Evolutionary conservation across 257 asterid species (phyloP), one percentile per base, ranked within the genome.

Genomic region (Galeopsis tetrahit): DNA sequence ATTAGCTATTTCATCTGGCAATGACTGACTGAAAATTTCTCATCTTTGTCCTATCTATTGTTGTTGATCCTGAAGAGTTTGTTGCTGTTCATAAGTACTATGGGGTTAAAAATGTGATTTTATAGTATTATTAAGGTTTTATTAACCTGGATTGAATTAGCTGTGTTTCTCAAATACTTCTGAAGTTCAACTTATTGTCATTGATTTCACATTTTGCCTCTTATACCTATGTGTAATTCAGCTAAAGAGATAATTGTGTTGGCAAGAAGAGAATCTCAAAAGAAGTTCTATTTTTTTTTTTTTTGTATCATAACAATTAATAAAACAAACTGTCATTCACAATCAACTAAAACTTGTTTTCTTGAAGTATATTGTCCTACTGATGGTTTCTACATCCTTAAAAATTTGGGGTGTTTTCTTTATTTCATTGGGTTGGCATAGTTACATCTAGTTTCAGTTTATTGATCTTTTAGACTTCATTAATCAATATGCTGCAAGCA

Each of bases 381-480:
- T 31, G 75, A 58, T 57, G 68, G 10, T 42, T 32, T n/a, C 43
- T 43, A 31, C 10, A 2, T 42, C 64, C 53, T 70, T 6, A 6
- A 15, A 70, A 59, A 32, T 2, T 13, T 42, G 44, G 39, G 7
- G 52, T 46, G 17, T 46, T 11, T 46, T 46, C 9, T 28, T 28
- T 48, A 10, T 70, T 58, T 32, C 46, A 60, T 59, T 10, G 15
- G 38, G 61, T 44, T 71, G 31, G 38, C 49, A 59, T 40, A 32
- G 44, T 31, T 66, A 15, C 11, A 65, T 52, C 33, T 40, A 33
- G 53, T 44, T 34, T 74, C 32, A 32, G 68, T 63, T 51, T 15
- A 21, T n/a, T 49, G 56, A 49, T 3, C 28, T 49, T 13, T 14
- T 49, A 49, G 28, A 6, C 56, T 49, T 49, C 28, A 4, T n/a